These are phyloP conservation scores for Ceratocystis lukuohia DNA, from an alignment of 2,329 filamentous ascomycete species.

Conservation along the genomic window DNA sequence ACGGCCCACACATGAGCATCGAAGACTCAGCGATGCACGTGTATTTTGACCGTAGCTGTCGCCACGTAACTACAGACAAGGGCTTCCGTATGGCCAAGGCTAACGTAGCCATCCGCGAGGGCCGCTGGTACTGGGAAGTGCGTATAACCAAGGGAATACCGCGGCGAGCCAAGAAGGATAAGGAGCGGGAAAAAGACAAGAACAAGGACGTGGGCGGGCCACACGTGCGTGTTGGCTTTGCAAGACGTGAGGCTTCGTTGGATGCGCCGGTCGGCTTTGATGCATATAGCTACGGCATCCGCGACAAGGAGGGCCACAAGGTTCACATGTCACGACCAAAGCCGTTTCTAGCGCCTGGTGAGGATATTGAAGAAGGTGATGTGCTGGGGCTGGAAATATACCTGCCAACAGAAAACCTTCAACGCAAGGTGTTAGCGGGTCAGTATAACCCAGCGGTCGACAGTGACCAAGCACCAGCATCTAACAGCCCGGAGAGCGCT, in stretches of 20 bases:
- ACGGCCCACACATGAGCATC: constrained; percentile 73
- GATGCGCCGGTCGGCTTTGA: constrained; percentile 79
- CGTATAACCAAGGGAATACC: constrained; percentile 69
- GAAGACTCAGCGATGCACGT: constrained; percentile 82
- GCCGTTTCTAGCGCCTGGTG: constrained; percentile 67
- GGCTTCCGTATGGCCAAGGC: constrained; percentile 84
- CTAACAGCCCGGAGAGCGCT: constrained; percentile 28
- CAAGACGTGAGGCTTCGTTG: constrained; percentile 63
- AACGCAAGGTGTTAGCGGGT: constrained; percentile 76
- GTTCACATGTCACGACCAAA: constrained; percentile 90
- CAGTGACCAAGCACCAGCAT: constrained; percentile 32
- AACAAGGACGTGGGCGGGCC: constrained; percentile 35
- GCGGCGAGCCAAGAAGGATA: constrained; percentile 28
- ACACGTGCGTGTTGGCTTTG: constrained; percentile 77
- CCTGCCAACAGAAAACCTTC: constrained; percentile 69
- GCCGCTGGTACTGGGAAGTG: constrained; percentile 88
- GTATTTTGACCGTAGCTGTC: constrained; percentile 62
- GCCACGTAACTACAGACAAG: constrained; percentile 75
- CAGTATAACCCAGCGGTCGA: constrained; percentile 81
- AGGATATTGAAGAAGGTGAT: constrained; percentile 76
- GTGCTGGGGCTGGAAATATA: constrained; percentile 89
- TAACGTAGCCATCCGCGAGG: constrained; percentile 81
- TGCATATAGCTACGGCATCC: constrained; percentile 85
- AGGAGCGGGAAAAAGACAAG: constrained; percentile 24
- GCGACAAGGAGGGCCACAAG: constrained; percentile 80